Evolutionary conservation across 2,329 filamentous ascomycete genomes (phyloP).

Genomic region (Triangularia verruculosa): DNA sequence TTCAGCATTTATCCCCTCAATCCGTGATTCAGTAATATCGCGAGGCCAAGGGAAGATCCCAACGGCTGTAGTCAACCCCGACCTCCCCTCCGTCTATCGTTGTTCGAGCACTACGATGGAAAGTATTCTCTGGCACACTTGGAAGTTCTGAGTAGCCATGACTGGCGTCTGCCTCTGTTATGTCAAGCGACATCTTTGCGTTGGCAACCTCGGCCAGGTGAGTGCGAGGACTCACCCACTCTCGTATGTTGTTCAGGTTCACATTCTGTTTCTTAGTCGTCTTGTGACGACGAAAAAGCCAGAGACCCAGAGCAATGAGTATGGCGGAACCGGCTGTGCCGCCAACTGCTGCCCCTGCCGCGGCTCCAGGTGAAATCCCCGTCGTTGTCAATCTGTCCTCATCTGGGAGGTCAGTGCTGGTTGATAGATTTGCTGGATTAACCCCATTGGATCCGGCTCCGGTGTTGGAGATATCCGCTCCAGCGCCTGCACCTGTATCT

Average conservation of each 20-base stretch:
- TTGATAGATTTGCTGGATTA: too few species aligned
- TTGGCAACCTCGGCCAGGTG: not conserved
- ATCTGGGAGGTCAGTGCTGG: too few species aligned
- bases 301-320: not conserved
- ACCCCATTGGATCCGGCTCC: not conserved
- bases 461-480: not conserved
- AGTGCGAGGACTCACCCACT: not conserved
- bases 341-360: not conserved
- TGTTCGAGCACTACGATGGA: not conserved
- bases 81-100: not conserved
- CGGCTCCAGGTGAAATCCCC: not conserved
- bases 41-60: too few species aligned
- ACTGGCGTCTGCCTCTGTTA: not conserved
- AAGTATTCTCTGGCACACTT: not conserved
- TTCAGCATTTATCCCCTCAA: too few species aligned
- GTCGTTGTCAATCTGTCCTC: not conserved
- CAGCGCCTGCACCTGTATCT: not conserved
- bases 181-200: not conserved
- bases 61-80: not conserved
- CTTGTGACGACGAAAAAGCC: not conserved
- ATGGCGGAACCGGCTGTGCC: not conserved
- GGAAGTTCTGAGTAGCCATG: not conserved
- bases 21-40: too few species aligned
- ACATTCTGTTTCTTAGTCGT: not conserved
- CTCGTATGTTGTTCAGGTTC: not conserved